Conservation (phyloP, 805 yeast species). For the Pichia ethanolica region DNA sequence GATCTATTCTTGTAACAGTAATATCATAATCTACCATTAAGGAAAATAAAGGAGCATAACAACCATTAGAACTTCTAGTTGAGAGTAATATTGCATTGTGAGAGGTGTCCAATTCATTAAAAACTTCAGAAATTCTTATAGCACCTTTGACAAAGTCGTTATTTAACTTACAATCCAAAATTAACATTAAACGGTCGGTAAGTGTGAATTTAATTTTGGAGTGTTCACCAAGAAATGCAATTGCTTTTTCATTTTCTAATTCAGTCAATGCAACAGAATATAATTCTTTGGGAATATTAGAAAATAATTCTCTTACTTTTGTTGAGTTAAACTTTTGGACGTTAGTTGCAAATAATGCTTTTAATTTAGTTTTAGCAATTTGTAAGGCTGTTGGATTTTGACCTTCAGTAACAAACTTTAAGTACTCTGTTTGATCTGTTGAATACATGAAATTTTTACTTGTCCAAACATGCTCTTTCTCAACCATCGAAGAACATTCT, state of each 20-base stretch:
- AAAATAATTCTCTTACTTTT: slow-evolving; percentile 41
- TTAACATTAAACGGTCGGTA: slow-evolving; percentile 43
- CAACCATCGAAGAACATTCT: slow-evolving; percentile 56
- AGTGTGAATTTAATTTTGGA: slow-evolving; percentile 48
- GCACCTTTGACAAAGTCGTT: slow-evolving; percentile 38
- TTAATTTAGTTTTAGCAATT: slow-evolving; percentile 35
- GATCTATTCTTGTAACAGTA: slow-evolving; percentile 47
- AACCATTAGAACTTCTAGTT: slow-evolving; percentile 51
- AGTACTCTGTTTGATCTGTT: slow-evolving; percentile 12
- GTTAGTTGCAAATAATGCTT: slow-evolving; percentile 53
- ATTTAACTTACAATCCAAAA: slow-evolving; percentile 34
- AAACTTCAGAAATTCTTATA: slow-evolving; percentile 35
- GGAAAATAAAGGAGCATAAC: slow-evolving; percentile 56
- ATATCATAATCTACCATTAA: slow-evolving; percentile 37
- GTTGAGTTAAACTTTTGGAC: slow-evolving; percentile 39
- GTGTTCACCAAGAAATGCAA: slow-evolving; percentile 40
- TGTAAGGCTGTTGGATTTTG: slow-evolving; percentile 23
- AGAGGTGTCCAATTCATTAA: slow-evolving; percentile 19
- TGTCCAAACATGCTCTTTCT: slow-evolving; percentile 51
- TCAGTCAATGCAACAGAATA: slow-evolving; percentile 44
- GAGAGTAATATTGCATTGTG: slow-evolving; percentile 50
- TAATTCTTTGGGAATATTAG: slow-evolving; percentile 35
- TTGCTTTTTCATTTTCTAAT: slow-evolving; percentile 50
- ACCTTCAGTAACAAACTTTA: slow-evolving; percentile 4
- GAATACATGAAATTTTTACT: slow-evolving; percentile 38